phyloP scores from a whole-genome alignment of 31 red algal genomes.

The Asparagopsis taxiformis region DNA sequence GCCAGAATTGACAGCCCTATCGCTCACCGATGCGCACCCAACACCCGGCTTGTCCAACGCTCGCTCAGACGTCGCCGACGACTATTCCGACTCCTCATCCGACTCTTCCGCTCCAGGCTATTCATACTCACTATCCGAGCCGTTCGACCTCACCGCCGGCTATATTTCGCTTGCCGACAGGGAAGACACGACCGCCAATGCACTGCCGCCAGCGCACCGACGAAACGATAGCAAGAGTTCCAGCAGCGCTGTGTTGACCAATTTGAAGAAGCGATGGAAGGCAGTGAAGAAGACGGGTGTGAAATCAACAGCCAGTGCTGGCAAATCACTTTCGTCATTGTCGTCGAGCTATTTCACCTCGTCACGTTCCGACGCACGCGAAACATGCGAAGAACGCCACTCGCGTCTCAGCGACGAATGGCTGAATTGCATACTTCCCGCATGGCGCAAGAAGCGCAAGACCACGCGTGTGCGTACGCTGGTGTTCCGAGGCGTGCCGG shows the following conservation, averaged over 20 bases:
- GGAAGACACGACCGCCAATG: no score
- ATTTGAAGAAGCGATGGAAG: slow-evolving; percentile 62
- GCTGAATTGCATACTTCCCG: slow-evolving; percentile 73
- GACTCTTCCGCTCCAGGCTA: no score
- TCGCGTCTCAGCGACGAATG: slow-evolving; percentile 63
- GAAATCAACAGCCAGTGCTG: slow-evolving; percentile 43
- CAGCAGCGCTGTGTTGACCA: slow-evolving; percentile 22
- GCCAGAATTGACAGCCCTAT: no score
- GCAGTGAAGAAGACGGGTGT: slow-evolving; percentile 63
- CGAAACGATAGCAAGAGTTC: slow-evolving; percentile 11
- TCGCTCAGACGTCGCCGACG: no score
- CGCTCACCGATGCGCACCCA: no score
- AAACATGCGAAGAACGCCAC: slow-evolving; percentile 77
- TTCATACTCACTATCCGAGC: no score
- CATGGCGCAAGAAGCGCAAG: slow-evolving; percentile 76
- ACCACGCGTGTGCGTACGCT: slow-evolving; percentile 72
- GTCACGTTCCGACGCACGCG: slow-evolving; percentile 18
- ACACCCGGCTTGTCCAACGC: no score
- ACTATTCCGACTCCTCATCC: no score
- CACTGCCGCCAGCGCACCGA: no score
- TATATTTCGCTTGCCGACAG: no score
- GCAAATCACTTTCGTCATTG: slow-evolving; percentile 49
- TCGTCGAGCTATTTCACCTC: slow-evolving; percentile 27
- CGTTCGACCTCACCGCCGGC: no score
- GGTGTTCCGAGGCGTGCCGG: slow-evolving; percentile 81